phyloP scores from a whole-genome alignment of 345 rosid genomes.

The Brassica rapa region DNA sequence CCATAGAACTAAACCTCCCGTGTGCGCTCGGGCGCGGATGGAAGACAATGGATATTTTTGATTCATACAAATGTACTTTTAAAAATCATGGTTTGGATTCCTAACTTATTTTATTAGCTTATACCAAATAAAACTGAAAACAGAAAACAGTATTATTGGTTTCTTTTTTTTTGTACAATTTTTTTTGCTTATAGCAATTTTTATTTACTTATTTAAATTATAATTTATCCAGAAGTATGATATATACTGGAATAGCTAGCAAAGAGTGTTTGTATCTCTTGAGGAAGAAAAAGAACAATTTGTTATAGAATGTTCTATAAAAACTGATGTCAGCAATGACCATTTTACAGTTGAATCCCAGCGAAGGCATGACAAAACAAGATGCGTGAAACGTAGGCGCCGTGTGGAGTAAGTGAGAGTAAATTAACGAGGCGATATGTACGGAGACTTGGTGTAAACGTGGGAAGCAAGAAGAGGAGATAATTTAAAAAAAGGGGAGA shows the following conservation, averaged over 20 bases:
- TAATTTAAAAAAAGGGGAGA: not conserved
- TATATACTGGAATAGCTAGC: not conserved
- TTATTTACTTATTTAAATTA: not conserved
- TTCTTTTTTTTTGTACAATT: not conserved
- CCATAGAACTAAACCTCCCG: no score
- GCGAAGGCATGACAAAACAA: constrained; percentile 21
- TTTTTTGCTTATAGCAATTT: not conserved
- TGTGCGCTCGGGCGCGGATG: no score
- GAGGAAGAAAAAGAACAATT: not conserved
- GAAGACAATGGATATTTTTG: no score
- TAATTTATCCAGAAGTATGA: no score
- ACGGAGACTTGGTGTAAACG: constrained; percentile 33
- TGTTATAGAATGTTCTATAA: not conserved
- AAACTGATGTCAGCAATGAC: constrained; percentile 33
- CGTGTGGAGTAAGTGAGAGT: constrained; percentile 12
- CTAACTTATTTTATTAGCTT: not conserved
- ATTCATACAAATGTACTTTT: not conserved
- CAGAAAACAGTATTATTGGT: not conserved
- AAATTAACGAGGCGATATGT: constrained; percentile 17
- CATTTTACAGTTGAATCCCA: not conserved
- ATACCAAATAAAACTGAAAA: not conserved
- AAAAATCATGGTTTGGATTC: not conserved
- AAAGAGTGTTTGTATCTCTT: not conserved
- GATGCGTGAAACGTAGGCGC: constrained; percentile 14
- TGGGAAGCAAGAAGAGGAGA: constrained; percentile 39